Evolutionary conservation across 352 stramenopile genomes (phyloP), one percentile per base, ranked within the genome.

Genomic region (Phytophthora palmivora): DNA sequence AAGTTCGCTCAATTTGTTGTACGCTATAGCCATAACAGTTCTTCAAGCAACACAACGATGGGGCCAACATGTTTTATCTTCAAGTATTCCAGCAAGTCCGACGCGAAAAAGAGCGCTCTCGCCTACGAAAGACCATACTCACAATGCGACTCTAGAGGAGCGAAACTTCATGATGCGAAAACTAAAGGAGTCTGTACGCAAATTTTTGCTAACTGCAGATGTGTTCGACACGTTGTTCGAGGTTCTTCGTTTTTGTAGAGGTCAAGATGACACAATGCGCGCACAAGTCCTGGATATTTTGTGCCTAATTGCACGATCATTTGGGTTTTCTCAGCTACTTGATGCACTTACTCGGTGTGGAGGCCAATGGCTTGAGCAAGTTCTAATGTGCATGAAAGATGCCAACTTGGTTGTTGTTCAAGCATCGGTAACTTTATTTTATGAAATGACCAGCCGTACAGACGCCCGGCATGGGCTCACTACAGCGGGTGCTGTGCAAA

Each of bases 401-500:
- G 9, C 37, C 0, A 70, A 74, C n/a, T 34, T 64, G 2, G 19
- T 37, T 1, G 70, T 88, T 28, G 78, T 70, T 18, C 45, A 59
- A 15, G 67, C 76, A 6, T 74, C 79, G 6, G 57, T 89, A 10
- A 71, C 74, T 6, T 50, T 92, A 15, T 89, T 88, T 58, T 78
- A 84, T 44, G 79, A 88, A 30, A 68, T 92, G 15, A 91, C 74
- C 2, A 69, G 71, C 11, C 72, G 63, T 15, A 33, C 67, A 5
- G 79, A 94, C 33, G 85, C 76, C 0, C 76, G 85, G 15, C 66
- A 78, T 9, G 83, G 76, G 3, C 72, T 94, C 30, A 91, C 82
- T 12, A 87, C 78, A 3, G 85, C 79, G 10, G 85, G 85, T 7
- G 79, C 83, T 11, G 60, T 84, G 6, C 58, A 74, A 8, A 58